phyloP scores from a whole-genome alignment of 306 rosid species.

The Pyrus pyrifolia region DNA sequence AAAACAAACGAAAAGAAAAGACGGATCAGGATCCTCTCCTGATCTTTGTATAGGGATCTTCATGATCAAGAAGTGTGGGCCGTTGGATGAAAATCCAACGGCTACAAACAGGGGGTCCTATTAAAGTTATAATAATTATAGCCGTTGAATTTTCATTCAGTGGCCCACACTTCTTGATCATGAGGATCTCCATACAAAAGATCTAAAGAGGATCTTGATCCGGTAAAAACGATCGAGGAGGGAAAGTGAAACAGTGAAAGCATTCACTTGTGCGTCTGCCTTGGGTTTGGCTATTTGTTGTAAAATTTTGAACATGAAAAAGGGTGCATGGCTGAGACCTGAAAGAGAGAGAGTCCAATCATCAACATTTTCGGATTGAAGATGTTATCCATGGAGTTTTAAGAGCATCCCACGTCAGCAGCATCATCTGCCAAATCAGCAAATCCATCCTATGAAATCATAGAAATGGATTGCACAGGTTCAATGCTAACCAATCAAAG shows the following conservation, averaged over 20 bases:
- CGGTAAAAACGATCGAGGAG: background rate
- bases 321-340: background rate
- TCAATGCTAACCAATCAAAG: conserved; percentile 41
- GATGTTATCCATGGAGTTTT: conserved; percentile 51
- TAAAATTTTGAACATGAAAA: background rate
- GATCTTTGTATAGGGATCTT: too few relatives aligned
- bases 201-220: too few relatives aligned
- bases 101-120: too few relatives aligned
- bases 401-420: conserved; percentile 39
- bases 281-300: background rate
- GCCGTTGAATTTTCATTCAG: too few relatives aligned
- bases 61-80: too few relatives aligned
- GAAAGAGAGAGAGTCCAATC: background rate
- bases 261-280: background rate
- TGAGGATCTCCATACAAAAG: too few relatives aligned
- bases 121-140: too few relatives aligned
- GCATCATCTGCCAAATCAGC: conserved; percentile 49
- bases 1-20: too few relatives aligned
- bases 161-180: too few relatives aligned
- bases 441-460: conserved; percentile 45
- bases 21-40: too few relatives aligned
- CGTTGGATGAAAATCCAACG: too few relatives aligned
- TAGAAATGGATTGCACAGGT: conserved; percentile 55
- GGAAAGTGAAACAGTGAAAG: background rate
- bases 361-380: conserved; percentile 33